Percentiles rank a stretch among this genome's conserved stretches.
Evolutionary conservation across 805 yeast genomes (phyloP).

Genomic region (Metschnikowia amazonensis): DNA sequence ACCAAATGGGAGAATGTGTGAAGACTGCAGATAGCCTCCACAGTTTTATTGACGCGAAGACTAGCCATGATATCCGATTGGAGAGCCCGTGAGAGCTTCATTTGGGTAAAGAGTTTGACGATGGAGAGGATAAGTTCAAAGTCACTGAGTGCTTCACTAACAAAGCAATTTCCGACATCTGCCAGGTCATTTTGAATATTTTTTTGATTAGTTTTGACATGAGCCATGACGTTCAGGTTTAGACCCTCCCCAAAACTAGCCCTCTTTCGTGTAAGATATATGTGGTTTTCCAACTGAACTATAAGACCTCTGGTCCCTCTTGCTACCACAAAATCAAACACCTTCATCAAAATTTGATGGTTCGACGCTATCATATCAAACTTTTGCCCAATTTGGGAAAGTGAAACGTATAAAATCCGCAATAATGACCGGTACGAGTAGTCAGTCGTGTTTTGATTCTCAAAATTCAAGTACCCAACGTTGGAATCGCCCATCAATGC

Average conservation of each 20-base stretch:
- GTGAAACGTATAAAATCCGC: constrained; percentile 50
- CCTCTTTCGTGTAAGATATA: constrained; percentile 39
- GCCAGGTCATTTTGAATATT: constrained; percentile 15
- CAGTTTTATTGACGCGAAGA: constrained; percentile 55
- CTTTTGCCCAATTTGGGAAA: constrained; percentile 42
- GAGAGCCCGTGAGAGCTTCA: constrained; percentile 47
- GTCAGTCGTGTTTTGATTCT: constrained; percentile 26
- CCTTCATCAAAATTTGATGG: constrained; percentile 49
- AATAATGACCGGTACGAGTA: constrained; percentile 53
- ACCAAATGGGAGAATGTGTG: constrained; percentile 66
- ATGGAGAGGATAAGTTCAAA: constrained; percentile 58
- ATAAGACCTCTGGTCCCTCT: constrained; percentile 61
- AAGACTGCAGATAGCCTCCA: constrained; percentile 57
- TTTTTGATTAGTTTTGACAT: too few species aligned
- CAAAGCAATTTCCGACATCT: too few species aligned
- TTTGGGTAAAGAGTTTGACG: constrained; percentile 52
- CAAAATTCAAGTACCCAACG: constrained; percentile 44
- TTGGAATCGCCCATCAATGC: constrained; percentile 48
- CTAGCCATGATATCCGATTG: constrained; percentile 48
- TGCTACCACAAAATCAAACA: constrained; percentile 61
- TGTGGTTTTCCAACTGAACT: constrained; percentile 55
- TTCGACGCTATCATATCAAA: constrained; percentile 40
- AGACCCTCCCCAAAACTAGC: too few species aligned
- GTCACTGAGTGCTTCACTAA: constrained; percentile 57
- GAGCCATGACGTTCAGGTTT: too few species aligned